phyloP scores from a whole-genome alignment of 2,329 filamentous ascomycete genomes.

The Lasiodiplodia gonubiensis region DNA sequence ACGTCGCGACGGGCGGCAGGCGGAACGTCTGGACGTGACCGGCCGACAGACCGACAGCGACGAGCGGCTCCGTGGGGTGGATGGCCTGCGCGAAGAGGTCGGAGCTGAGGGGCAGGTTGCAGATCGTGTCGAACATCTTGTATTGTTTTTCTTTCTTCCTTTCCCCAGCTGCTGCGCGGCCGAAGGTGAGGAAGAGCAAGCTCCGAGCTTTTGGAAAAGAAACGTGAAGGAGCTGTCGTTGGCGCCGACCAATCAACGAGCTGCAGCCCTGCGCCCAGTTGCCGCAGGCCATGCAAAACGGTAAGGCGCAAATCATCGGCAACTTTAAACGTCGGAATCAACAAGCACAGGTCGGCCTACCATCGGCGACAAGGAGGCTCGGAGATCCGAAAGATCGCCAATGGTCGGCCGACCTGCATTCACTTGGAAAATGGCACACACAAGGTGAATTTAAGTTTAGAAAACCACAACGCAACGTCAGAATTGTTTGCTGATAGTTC shows the following conservation, averaged over 20 bases:
- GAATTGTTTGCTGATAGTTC: no score
- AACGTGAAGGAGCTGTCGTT: constrained; percentile 3
- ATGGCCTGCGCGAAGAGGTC: constrained; percentile 90
- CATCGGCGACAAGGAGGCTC: no score
- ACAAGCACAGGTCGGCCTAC: no score
- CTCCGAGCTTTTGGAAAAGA: constrained; percentile 1
- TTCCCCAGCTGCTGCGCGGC: not conserved
- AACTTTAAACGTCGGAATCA: not conserved
- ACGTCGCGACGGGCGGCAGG: constrained; percentile 64
- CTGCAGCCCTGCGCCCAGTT: not conserved
- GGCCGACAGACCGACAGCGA: constrained; percentile 82
- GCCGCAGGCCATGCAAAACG: not conserved
- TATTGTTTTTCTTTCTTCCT: not conserved
- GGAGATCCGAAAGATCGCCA: no score
- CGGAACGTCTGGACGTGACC: constrained; percentile 87
- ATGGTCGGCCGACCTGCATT: no score
- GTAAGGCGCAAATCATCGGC: not conserved
- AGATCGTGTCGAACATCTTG: constrained; percentile 86
- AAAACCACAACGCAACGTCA: no score
- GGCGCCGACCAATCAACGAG: not conserved
- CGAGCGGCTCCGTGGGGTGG: constrained; percentile 81
- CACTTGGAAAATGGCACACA: no score
- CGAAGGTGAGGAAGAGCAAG: not conserved
- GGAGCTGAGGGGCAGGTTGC: constrained; percentile 81
- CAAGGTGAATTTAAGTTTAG: no score